Percentiles rank a stretch among this genome's conserved stretches.
Evolutionary conservation across 129 eudicot genomes (phyloP).

Genomic region (Kitagawia praeruptora): DNA sequence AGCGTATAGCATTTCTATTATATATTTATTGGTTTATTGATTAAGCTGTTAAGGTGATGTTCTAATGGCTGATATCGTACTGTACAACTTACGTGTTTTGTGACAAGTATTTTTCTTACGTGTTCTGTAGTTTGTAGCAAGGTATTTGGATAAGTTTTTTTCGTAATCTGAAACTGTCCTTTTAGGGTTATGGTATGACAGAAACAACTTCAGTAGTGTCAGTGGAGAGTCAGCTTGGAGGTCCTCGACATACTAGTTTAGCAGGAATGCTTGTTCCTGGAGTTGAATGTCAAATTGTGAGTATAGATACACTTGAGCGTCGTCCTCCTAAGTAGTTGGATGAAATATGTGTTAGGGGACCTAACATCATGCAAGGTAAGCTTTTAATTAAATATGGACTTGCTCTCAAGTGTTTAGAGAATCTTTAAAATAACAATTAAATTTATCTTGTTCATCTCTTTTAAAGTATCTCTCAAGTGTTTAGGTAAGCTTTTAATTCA

Average conservation of each 20-base stretch:
- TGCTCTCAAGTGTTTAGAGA: neutral
- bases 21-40: too few relatives aligned
- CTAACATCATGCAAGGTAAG: conserved; percentile 79
- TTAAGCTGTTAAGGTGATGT: neutral
- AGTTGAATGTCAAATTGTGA: conserved; percentile 66
- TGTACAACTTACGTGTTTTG: neutral
- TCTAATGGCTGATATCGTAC: neutral
- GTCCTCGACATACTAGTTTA: conserved; percentile 68
- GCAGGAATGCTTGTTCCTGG: conserved; percentile 70
- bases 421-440: neutral
- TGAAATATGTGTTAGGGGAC: conserved; percentile 87
- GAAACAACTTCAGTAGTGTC: conserved; percentile 77
- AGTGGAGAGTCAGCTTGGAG: conserved; percentile 48
- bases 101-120: neutral
- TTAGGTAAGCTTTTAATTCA: too few relatives aligned
- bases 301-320: conserved; percentile 59
- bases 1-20: too few relatives aligned
- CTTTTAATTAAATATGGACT: neutral
- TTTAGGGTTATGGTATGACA: conserved; percentile 95
- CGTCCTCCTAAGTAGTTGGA: conserved; percentile 72
- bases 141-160: neutral
- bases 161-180: conserved; percentile 14
- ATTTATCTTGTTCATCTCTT: neutral
- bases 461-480: neutral
- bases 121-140: neutral